phyloP scores from a whole-genome alignment of 2,329 filamentous ascomycete species.

The Cladosporium cucumerinum region DNA sequence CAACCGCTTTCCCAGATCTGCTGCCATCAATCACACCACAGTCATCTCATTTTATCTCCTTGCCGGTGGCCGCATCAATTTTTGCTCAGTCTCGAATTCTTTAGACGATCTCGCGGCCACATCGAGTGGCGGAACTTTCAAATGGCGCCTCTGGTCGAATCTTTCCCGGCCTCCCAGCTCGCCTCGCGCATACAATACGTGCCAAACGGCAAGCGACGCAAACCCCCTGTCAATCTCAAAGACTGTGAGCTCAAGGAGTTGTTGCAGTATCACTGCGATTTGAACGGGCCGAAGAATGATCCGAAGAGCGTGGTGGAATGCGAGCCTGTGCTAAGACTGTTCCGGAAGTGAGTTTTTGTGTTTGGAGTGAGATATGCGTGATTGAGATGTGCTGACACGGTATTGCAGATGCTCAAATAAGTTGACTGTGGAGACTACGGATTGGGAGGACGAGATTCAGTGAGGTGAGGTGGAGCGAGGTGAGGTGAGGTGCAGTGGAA shows the following conservation, averaged over 20 bases:
- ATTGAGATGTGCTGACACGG: neutral
- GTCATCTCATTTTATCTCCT: neutral
- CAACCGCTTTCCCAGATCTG: conserved; percentile 52
- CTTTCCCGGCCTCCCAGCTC: conserved; percentile 53
- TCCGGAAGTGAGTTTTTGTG: conserved; percentile 52
- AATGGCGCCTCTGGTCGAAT: conserved; percentile 56
- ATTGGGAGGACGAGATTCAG: conserved; percentile 50
- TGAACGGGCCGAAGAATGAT: conserved; percentile 43
- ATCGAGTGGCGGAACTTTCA: neutral
- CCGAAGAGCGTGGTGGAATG: conserved; percentile 48
- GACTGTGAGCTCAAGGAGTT: conserved; percentile 58
- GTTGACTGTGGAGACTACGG: conserved; percentile 60
- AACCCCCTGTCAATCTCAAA: conserved; percentile 50
- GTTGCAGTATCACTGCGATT: conserved; percentile 61
- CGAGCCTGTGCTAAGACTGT: conserved; percentile 56
- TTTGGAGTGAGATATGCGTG: neutral
- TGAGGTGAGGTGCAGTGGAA: conserved; percentile 15
- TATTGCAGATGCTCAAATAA: conserved; percentile 49
- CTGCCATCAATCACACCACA: conserved; percentile 32
- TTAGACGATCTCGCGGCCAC: neutral
- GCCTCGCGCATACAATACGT: conserved; percentile 50
- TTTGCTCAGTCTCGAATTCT: neutral
- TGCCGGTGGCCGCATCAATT: neutral
- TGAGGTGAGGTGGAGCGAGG: neutral
- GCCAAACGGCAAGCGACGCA: conserved; percentile 51